A percentile compares a stretch with the other conserved stretches of the same genome.
phyloP scores from a whole-genome alignment of 2,329 filamentous ascomycete genomes.

The Talaromyces amestolkiae region DNA sequence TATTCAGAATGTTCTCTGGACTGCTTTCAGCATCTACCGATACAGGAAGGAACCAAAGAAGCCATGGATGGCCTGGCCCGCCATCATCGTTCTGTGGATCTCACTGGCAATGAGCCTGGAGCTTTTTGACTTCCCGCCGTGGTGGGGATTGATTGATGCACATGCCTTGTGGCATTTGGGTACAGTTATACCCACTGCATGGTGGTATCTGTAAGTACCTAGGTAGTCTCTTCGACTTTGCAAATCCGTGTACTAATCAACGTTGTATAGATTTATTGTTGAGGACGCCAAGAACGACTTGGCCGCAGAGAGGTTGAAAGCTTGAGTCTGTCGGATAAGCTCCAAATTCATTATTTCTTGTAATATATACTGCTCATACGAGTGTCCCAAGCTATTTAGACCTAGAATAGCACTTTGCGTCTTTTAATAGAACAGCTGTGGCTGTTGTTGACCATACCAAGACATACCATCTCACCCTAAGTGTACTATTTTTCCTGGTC shows the following conservation, averaged over 20 bases:
- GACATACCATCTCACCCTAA: neutral
- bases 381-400: neutral
- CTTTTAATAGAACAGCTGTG: neutral
- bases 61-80: constrained; percentile 84
- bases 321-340: constrained; percentile 37
- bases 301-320: constrained; percentile 69
- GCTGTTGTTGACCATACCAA: neutral
- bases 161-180: constrained; percentile 95
- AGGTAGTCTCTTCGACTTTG: constrained; percentile 2
- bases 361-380: neutral
- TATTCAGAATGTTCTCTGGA: constrained; percentile 81
- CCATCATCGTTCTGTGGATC: constrained; percentile 87
- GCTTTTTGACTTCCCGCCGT: constrained; percentile 86
- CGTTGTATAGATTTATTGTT: constrained; percentile 68
- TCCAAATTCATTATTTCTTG: neutral
- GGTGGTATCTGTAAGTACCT: constrained; percentile 87
- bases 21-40: constrained; percentile 71
- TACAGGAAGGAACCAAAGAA: constrained; percentile 66
- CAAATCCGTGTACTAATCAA: constrained; percentile 26
- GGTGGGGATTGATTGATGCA: constrained; percentile 79
- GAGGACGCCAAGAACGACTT: constrained; percentile 83
- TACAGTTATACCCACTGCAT: constrained; percentile 79
- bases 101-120: constrained; percentile 93
- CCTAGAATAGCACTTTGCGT: neutral
- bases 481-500: neutral